Evolutionary conservation across 345 rosid species (phyloP).

Genomic region (Rhodamnia argentea): DNA sequence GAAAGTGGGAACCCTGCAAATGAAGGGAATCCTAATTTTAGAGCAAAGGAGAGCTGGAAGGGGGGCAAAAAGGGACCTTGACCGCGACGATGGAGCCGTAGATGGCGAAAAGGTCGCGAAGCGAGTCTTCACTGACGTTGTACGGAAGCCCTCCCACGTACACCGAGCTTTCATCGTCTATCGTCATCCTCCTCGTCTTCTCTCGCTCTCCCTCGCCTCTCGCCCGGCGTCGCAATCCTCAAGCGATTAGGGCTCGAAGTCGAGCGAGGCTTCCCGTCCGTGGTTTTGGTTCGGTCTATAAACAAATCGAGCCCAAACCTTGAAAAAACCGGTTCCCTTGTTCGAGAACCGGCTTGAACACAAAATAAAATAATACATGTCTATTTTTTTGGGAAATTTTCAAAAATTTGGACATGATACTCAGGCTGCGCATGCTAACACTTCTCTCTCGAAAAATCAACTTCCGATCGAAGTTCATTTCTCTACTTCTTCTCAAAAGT

Average conservation of each 20-base stretch:
- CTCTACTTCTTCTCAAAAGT: too few species aligned
- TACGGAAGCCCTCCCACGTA: constrained; percentile 90
- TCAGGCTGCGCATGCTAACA: too few species aligned
- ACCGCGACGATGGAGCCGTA: constrained; percentile 66
- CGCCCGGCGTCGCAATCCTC: background rate
- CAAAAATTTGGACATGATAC: too few species aligned
- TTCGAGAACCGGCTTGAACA: too few species aligned
- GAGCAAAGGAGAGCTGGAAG: background rate
- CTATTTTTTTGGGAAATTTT: too few species aligned
- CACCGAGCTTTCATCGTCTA: constrained; percentile 75
- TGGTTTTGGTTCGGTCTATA: background rate
- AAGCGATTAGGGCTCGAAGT: background rate
- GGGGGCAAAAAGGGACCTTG: constrained; percentile 29
- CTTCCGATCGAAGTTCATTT: too few species aligned
- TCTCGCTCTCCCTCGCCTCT: background rate
- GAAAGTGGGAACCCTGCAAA: background rate
- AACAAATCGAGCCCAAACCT: background rate
- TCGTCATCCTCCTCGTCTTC: constrained; percentile 35
- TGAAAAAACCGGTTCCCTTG: background rate
- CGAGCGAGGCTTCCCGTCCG: background rate
- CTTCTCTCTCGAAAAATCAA: too few species aligned
- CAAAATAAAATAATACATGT: too few species aligned
- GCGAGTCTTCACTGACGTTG: constrained; percentile 49
- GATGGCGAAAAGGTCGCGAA: constrained; percentile 49
- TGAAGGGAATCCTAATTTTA: background rate